Base-by-base conservation (phyloP, 2,329 filamentous ascomycete species). In the Nemania diffusa region DNA sequence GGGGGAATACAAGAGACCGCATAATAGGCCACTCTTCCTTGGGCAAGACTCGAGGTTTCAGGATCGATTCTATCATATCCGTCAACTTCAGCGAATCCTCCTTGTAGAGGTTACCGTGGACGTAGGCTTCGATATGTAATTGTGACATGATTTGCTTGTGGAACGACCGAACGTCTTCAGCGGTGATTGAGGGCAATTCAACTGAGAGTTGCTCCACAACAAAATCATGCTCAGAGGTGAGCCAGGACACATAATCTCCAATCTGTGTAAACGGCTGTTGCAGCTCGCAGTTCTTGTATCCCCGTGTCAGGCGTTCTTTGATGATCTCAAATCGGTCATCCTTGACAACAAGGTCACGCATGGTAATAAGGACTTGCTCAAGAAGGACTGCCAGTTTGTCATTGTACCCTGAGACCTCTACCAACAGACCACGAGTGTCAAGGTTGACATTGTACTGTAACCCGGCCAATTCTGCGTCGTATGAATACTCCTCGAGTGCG, bases 401-500 rank as follows among this genome's bases (percentile, higher is more conserved):
- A 73, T 97, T 99, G 82, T 98, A 99, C 0, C 96, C 96, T 29
- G 89, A 90, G 3, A 98, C 87, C 15, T 91, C 89, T 46, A 98
- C 82, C 65, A 92, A 90, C 32, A 98, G 78, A 0, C 94, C 94
- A 34, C 89, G 87, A 3, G 87, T 85, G 74, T 92, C 91, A 27
- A 91, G 86, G 3, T 84, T 84, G n/a, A 98, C 87, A 44, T 87
- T 89, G 77, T 98, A 98, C 68, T 92, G 88, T 51, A 99, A 80
- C 0, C 96, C 96, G 7, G 96, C 93, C 66, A 99, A 87, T 75
- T 98, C 94, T 0, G 96, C 96, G 79, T 97, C 95, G 75, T 99
- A 99, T 0, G 94, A 92, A 78, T 97, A 98, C 78, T 97, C 94
- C 61, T 92, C 92, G 27, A 99, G 81, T 1, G 92, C 92, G 80